Conservation (phyloP, 139 green algal genomes). For the Coelastrella sp. region DNA sequence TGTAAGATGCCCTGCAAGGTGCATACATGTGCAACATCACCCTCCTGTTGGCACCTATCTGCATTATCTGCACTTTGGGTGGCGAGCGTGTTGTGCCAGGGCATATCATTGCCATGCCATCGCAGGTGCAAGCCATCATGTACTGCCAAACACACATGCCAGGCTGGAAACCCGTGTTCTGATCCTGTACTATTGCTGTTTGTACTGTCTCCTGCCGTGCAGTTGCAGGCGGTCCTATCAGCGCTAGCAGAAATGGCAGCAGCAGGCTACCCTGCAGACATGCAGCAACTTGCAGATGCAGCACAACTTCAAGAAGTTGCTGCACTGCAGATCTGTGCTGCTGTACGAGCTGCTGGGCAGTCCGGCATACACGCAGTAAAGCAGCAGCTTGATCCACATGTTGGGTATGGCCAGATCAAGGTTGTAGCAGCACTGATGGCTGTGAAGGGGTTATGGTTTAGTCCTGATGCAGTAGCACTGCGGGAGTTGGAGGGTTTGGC, state of each 20-base stretch:
- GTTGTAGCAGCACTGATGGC: constrained; percentile 55
- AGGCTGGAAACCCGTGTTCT: no score
- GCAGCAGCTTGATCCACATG: background rate
- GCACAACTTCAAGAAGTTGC: background rate
- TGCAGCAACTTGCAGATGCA: constrained; percentile 37
- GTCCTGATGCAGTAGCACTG: background rate
- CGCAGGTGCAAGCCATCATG: no score
- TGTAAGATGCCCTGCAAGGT: no score
- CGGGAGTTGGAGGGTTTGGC: background rate
- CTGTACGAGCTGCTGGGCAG: background rate
- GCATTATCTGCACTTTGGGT: no score
- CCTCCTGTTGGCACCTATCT: no score
- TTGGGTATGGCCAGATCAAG: constrained; percentile 40
- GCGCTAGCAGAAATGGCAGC: constrained; percentile 34
- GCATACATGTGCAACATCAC: no score
- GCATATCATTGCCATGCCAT: no score
- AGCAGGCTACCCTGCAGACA: constrained; percentile 11
- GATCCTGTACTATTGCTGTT: background rate
- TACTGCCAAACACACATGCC: no score
- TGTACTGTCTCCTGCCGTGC: background rate
- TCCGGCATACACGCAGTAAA: constrained; percentile 15
- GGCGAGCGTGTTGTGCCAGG: no score
- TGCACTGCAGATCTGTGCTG: constrained; percentile 15
- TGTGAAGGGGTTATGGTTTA: constrained; percentile 37
- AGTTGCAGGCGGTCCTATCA: constrained; percentile 22